Conservation (phyloP, 2,329 filamentous ascomycete genomes). For the Alternaria sp. region DNA sequence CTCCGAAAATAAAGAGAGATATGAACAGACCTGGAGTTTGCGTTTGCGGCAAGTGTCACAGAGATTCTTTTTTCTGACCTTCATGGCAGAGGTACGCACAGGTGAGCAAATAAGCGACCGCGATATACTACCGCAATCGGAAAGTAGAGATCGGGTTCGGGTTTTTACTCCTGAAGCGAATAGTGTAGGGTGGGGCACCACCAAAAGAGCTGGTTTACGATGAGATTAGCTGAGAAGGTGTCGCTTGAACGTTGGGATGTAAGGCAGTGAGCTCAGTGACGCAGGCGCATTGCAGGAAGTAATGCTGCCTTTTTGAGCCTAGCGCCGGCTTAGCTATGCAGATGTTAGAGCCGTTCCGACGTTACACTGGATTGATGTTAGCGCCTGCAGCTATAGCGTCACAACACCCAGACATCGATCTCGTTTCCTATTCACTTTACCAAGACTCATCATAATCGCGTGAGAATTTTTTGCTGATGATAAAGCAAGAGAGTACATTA, state of each 20-base stretch:
- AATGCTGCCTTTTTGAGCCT: background rate
- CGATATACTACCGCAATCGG: conserved; percentile 2
- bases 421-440: background rate
- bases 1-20: too few species aligned
- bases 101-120: background rate
- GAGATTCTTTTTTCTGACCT: conserved; percentile 3
- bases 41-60: conserved; percentile 1
- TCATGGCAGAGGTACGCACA: background rate
- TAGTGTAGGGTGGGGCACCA: background rate
- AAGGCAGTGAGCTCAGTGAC: background rate
- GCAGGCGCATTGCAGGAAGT: background rate
- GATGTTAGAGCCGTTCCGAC: background rate
- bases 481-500: background rate
- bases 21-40: background rate
- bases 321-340: background rate
- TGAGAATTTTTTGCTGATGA: background rate
- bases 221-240: background rate
- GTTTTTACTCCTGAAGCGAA: background rate
- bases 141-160: background rate
- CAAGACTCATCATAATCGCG: background rate
- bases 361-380: background rate
- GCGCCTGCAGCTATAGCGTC: background rate
- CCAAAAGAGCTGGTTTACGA: background rate
- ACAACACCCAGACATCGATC: background rate
- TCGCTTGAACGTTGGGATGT: background rate